Base-by-base conservation (phyloP, 352 stramenopile genomes). In the Globisporangium canariense region DNA sequence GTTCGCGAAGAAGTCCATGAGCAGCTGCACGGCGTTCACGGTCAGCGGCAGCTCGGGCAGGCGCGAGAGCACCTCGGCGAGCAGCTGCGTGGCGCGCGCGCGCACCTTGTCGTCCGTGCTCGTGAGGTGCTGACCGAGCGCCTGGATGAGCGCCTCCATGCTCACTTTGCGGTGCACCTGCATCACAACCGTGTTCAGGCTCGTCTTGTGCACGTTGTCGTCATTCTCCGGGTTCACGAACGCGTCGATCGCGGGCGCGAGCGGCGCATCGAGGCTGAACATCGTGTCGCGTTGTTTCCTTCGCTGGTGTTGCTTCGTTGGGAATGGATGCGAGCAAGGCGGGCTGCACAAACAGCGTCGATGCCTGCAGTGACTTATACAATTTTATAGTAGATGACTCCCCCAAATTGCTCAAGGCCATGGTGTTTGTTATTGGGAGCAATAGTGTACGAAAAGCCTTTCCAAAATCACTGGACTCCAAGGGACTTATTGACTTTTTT, bases 111-210 rank as follows among this genome's bases (percentile, higher is more conserved):
- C 85, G 69, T 96, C 83, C 0, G 67, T 68, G 69, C 60, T 88
- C 45, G 87, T 96, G 49, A 96, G 73, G 64, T 83, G 77, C 18
- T 66, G 61, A 10, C 84, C 85, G n/a, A 96, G 74, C 61, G 79
- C 75, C 70, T 93, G 77, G 66, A 96, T 90, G 30, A 96, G 78
- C 69, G 77, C 69, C 74, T 96, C 85, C 54, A 96, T 84, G 22
- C 66, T 78, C 60, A 91, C 79, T 25, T 78, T 78, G 51, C 87
- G 85, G 56, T 96, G 85, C 55, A 94, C 80, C 60, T 94, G 85
- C 85, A 96, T 94, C 28, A 96, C 74, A 45, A 96, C 74, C n/a
- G 82, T 93, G 73, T 96, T 96, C 40, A 96, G 76, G 36, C 81
- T 86, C 46, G 85, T 93, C 77, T 93, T 96, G 70, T 96, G 87